Evolutionary conservation across 208 protist species (phyloP), one percentile per base, ranked within the genome.

Genomic region (Crithidia bombi): DNA sequence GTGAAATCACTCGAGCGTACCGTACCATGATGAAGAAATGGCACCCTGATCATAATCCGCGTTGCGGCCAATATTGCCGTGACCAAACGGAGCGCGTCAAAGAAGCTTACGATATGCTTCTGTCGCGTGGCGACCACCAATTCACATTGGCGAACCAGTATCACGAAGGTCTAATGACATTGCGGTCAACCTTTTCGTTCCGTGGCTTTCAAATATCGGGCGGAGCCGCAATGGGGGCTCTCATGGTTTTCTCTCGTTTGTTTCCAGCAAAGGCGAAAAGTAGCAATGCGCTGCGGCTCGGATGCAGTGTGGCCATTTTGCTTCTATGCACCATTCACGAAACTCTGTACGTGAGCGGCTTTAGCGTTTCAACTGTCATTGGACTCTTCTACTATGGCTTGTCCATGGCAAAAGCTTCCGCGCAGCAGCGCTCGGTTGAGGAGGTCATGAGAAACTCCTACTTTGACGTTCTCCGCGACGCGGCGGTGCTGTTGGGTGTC

Each of bases 31-130:
- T 90, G 59, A 92, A 84, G 61, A 62, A 62, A 35, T 93, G 84
- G 85, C 91, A 96, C 76, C 91, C 91, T 46, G 91, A 96, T 70
- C 67, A 74, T 11, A 94, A 94, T 55, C 91, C 91, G 0, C 69
- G 69, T 23, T 96, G 91, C 51, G 84, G 84, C 0, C 78, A 91
- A 6, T 66, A 57, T 35, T 96, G 91, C 56, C 83, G 85, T 32
- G 51, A 57, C 0, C 73, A 88, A 21, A 85, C 78, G 64, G 79
- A 89, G 44, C 79, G 85, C 25, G 79, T 94, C 21, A 90, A 93
- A 61, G 78, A 88, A 25, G 91, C 91, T 10, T 87, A 94, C 64
- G 83, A 96, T 46, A 78, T 92, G 30, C 69, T 96, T 14, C 79
- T 94, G 7, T 73, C 83, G 32, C 71, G 84, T 15, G 85, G 86